Base-by-base conservation (phyloP, 2,329 filamentous ascomycete species). In the Fusarium virguliforme region DNA sequence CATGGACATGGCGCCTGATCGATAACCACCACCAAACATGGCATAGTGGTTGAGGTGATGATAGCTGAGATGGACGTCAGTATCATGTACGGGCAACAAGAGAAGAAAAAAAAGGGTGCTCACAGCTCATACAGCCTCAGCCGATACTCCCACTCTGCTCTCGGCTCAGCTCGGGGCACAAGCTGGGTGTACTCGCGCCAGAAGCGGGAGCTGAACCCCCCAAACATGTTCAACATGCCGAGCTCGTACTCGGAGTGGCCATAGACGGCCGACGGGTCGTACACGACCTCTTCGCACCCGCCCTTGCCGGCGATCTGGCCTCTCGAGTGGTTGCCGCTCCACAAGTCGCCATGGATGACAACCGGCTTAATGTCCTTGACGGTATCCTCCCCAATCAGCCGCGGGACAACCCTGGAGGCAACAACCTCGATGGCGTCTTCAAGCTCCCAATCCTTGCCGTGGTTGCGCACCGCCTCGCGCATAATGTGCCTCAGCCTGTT, bases 191-290 rank as follows among this genome's bases (percentile, higher is more conserved):
- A 98, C 78, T 96, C 93, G 34, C 86, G 86, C 85, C 92, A 90
- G 75, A 97, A 97, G 1, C 77, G 80, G 0, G 80, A 75, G 1
- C 90, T 90, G 80, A 97, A 97, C 0, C 95, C 95, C 0, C 95
- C 95, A 86, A 98, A 98, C 94, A 98, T 97, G 57, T 88, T 89
- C 94, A 98, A 98, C 72, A 97, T 97, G 1, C 95, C 95, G 58
- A 97, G 83, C 73, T 98, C 95, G 80, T 91, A 98, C 83, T 98
- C 95, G 2, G 87, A 92, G 79, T 98, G 95, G 2, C 91, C 94
- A 77, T 97, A 98, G 70, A 92, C 92, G 43, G 90, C 88, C 3
- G 91, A 92, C 0, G 94, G 90, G 77, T 98, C 95, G 77, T 90
- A 98, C 1, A 97, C 89, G 1, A 97, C 89, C 71, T 94, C 91